phyloP scores from a whole-genome alignment of 495 filamentous ascomycete genomes.

The Penicillium parvum region DNA sequence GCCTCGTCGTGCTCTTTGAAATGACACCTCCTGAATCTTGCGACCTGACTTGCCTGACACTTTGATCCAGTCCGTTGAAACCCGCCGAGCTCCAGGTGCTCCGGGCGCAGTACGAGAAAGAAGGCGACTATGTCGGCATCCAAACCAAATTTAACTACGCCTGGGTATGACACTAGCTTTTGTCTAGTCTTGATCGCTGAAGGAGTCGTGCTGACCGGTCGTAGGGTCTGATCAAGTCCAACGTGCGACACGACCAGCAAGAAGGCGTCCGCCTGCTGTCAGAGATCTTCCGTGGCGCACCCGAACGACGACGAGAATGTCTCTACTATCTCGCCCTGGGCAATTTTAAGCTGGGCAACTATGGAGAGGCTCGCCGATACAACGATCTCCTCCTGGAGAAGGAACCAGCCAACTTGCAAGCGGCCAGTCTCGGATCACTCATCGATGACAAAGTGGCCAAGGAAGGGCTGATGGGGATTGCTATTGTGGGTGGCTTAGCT shows the following conservation, averaged over 20 bases:
- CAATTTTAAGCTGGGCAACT: constrained; percentile 98
- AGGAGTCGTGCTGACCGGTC: constrained; percentile 9
- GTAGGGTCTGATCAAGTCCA: constrained; percentile 92
- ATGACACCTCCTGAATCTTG: background rate
- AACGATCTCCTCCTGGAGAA: constrained; percentile 87
- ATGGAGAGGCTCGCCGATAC: constrained; percentile 86
- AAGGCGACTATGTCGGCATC: constrained; percentile 91
- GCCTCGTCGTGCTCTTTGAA: constrained; percentile 32
- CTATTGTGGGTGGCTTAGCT: constrained; percentile 92
- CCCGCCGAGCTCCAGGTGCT: constrained; percentile 86
- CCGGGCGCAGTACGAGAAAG: constrained; percentile 89
- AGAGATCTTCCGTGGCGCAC: constrained; percentile 90
- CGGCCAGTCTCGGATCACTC: constrained; percentile 71
- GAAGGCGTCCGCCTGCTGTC: constrained; percentile 89
- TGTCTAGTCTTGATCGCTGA: background rate
- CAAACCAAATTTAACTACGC: constrained; percentile 99
- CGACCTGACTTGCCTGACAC: constrained; percentile 11
- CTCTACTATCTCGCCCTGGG: constrained; percentile 95
- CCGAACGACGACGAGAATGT: constrained; percentile 91
- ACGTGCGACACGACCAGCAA: constrained; percentile 79
- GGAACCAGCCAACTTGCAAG: constrained; percentile 87
- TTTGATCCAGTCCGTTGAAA: constrained; percentile 74
- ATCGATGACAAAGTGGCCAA: constrained; percentile 95
- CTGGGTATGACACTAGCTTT: constrained; percentile 58
- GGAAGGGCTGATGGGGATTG: constrained; percentile 90